phyloP scores from a whole-genome alignment of 208 protist genomes.

The Trichomonas tenax region DNA sequence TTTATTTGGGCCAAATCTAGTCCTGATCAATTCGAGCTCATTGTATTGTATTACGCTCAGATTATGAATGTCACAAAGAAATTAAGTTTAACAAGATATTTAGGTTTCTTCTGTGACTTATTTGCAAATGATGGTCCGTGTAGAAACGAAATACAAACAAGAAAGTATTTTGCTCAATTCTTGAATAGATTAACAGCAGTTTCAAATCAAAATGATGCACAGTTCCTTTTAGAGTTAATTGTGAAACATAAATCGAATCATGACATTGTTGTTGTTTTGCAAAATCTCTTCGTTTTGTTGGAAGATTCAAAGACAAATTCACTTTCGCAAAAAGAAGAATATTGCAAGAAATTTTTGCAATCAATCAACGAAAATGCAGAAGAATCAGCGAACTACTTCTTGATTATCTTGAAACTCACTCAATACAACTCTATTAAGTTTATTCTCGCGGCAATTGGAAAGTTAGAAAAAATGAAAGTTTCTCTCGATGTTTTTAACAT shows the following conservation, averaged over 20 bases:
- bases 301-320: not conserved
- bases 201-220: not conserved
- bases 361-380: not conserved
- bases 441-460: not conserved
- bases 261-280: not conserved
- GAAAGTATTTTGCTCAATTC: not conserved
- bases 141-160: not conserved
- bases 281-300: not conserved
- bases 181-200: not conserved
- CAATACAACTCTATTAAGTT: not conserved
- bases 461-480: not conserved
- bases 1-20: not conserved
- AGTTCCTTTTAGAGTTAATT: not conserved
- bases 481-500: not conserved
- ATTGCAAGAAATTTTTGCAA: not conserved
- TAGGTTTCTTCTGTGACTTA: not conserved
- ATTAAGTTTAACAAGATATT: not conserved
- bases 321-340: not conserved
- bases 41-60: not conserved
- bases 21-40: not conserved
- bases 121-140: not conserved
- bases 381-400: not conserved
- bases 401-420: not conserved
- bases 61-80: not conserved
- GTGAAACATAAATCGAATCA: not conserved